phyloP scores from a whole-genome alignment of 2,329 filamentous ascomycete species.

The Ceratocystis colombiana region DNA sequence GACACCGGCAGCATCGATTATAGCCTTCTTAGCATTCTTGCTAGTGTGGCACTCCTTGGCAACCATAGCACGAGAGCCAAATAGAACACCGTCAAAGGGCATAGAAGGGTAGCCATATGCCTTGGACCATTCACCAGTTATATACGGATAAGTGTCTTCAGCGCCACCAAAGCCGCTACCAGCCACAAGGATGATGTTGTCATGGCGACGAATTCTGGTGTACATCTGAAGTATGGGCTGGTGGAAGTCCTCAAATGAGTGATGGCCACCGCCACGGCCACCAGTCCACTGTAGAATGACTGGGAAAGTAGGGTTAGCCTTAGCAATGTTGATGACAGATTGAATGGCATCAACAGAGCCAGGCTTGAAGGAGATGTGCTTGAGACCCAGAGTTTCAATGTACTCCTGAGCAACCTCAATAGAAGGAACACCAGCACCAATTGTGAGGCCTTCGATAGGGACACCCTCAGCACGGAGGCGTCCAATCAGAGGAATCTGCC shows the following conservation, averaged over 20 bases:
- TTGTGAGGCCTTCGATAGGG: conserved; percentile 83
- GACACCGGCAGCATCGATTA: conserved; percentile 73
- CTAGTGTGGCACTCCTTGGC: conserved; percentile 87
- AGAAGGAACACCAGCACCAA: conserved; percentile 86
- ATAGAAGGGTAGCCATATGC: conserved; percentile 81
- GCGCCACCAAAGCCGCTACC: conserved; percentile 86
- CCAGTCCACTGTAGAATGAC: conserved; percentile 91
- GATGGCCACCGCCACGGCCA: conserved; percentile 84
- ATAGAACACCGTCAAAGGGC: conserved; percentile 87
- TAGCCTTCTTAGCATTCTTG: conserved; percentile 77
- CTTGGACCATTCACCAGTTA: conserved; percentile 81
- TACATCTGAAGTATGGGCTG: conserved; percentile 88
- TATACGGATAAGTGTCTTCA: conserved; percentile 84
- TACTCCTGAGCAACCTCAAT: conserved; percentile 90
- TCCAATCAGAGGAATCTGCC: conserved; percentile 80
- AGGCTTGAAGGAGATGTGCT: conserved; percentile 91
- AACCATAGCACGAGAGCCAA: conserved; percentile 90
- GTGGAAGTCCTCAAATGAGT: conserved; percentile 93
- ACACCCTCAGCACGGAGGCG: conserved; percentile 74
- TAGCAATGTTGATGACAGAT: conserved; percentile 82
- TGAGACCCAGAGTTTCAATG: conserved; percentile 82
- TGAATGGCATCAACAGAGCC: conserved; percentile 83
- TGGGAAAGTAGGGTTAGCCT: conserved; percentile 89
- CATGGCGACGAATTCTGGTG: conserved; percentile 68
- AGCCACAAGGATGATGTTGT: conserved; percentile 80